phyloP scores from a whole-genome alignment of 179 eudicot genomes.

The Pouteria campechiana region DNA sequence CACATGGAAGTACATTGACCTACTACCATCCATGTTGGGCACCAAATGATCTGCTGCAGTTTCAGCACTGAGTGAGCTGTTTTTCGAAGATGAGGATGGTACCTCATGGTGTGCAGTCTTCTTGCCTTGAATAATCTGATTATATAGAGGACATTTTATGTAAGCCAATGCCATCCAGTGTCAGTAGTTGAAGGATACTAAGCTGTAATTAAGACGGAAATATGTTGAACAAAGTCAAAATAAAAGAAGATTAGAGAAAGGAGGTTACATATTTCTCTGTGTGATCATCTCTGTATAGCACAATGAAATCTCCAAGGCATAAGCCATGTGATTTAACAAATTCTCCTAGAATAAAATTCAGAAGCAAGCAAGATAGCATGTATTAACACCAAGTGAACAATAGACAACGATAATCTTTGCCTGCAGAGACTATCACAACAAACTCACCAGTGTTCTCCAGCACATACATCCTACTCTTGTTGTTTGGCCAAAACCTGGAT shows the following conservation, averaged over 20 bases:
- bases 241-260: neutral
- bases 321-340: constrained; percentile 37
- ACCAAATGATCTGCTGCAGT: constrained; percentile 9
- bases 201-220: neutral
- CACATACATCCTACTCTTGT: constrained; percentile 73
- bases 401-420: neutral
- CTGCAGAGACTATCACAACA: neutral
- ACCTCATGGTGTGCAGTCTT: constrained; percentile 26
- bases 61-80: neutral
- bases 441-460: constrained; percentile 61
- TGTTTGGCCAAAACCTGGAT: constrained; percentile 79
- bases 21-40: constrained; percentile 10
- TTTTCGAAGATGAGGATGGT: constrained; percentile 11
- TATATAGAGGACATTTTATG: too few relatives aligned
- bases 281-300: constrained; percentile 37
- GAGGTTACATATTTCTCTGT: constrained; percentile 42
- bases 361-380: neutral
- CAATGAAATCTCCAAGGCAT: constrained; percentile 46
- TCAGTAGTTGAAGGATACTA: too few relatives aligned
- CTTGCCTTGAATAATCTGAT: constrained; percentile 35
- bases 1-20: neutral
- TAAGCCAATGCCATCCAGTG: neutral
- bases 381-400: neutral
- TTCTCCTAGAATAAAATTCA: constrained; percentile 23
- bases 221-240: neutral